phyloP scores from a whole-genome alignment of 495 filamentous ascomycete genomes.

The Hyphodiscus hymeniophilus region DNA sequence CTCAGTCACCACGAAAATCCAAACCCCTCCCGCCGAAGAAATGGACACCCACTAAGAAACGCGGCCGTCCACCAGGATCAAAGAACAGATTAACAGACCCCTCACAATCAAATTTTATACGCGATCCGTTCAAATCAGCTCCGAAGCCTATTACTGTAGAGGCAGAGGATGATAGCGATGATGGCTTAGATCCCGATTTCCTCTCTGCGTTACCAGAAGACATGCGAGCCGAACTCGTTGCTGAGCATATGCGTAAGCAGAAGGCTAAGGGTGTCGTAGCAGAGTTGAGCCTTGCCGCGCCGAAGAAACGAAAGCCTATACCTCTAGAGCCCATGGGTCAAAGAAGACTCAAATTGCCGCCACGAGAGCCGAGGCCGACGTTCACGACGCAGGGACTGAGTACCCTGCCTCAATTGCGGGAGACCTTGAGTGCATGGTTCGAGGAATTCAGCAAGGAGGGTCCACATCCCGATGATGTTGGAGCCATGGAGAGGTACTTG shows the following conservation, averaged over 20 bases:
- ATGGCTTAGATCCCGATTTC: conserved; percentile 58
- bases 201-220: conserved; percentile 77
- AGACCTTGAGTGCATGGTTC: conserved; percentile 60
- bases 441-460: conserved; percentile 55
- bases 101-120: conserved; percentile 58
- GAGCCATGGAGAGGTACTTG: conserved; percentile 60
- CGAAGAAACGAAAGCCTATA: conserved; percentile 16
- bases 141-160: conserved; percentile 5
- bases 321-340: conserved; percentile 20
- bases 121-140: too few relatives aligned
- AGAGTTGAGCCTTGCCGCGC: conserved; percentile 23
- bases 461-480: conserved; percentile 71
- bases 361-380: conserved; percentile 46
- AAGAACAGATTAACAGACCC: conserved; percentile 32
- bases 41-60: conserved; percentile 50
- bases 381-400: conserved; percentile 58
- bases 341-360: conserved; percentile 38
- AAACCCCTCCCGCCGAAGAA: conserved; percentile 38
- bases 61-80: conserved; percentile 33
- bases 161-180: conserved; percentile 19
- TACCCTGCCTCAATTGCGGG: conserved; percentile 45
- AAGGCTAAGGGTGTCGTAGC: conserved; percentile 35
- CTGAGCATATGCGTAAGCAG: conserved; percentile 51
- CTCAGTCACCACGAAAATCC: conserved; percentile 51
- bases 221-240: conserved; percentile 67